Percentiles rank a stretch among this genome's conserved stretches.
Evolutionary conservation across 352 stramenopile species (phyloP).

Genomic region (Globisporangium mamillatum): DNA sequence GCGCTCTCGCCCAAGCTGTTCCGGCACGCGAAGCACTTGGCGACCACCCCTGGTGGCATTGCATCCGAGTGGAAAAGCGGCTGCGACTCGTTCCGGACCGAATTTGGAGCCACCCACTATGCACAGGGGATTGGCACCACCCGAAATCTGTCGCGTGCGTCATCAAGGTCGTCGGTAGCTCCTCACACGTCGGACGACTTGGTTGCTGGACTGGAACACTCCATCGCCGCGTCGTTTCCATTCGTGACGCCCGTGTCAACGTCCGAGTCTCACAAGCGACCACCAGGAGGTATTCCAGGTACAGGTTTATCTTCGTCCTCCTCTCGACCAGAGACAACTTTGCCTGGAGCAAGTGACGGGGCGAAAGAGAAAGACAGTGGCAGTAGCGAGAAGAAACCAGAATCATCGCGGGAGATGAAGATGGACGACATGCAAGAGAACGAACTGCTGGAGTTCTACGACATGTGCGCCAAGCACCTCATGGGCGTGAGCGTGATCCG

Average conservation of each 20-base stretch:
- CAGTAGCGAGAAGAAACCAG: slow-evolving; percentile 8
- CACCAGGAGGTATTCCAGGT: background rate
- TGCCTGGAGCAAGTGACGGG: background rate
- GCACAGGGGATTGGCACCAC: slow-evolving; percentile 3
- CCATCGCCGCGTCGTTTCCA: slow-evolving; percentile 19
- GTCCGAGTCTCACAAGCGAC: slow-evolving; percentile 13
- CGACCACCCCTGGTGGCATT: slow-evolving; percentile 35
- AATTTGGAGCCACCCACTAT: slow-evolving; percentile 40
- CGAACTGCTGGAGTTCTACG: slow-evolving; percentile 58
- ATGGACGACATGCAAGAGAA: slow-evolving; percentile 42
- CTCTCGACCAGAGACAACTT: background rate
- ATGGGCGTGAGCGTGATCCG: slow-evolving; percentile 47
- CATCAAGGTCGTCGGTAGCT: slow-evolving; percentile 13
- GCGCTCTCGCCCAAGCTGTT: slow-evolving; percentile 27
- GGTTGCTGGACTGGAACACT: slow-evolving; percentile 5
- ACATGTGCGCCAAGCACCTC: slow-evolving; percentile 46
- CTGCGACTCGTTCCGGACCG: slow-evolving; percentile 49
- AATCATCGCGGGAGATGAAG: slow-evolving; percentile 2
- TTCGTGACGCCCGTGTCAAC: slow-evolving; percentile 23
- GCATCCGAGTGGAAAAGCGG: slow-evolving; percentile 46
- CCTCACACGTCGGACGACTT: slow-evolving; percentile 1
- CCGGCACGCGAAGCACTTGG: slow-evolving; percentile 24
- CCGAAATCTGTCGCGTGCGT: slow-evolving; percentile 10
- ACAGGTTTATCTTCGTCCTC: background rate
- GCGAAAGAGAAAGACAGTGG: background rate